Evolutionary conservation across 2,329 filamentous ascomycete species (phyloP).

Genomic region (Xylariales sp.): DNA sequence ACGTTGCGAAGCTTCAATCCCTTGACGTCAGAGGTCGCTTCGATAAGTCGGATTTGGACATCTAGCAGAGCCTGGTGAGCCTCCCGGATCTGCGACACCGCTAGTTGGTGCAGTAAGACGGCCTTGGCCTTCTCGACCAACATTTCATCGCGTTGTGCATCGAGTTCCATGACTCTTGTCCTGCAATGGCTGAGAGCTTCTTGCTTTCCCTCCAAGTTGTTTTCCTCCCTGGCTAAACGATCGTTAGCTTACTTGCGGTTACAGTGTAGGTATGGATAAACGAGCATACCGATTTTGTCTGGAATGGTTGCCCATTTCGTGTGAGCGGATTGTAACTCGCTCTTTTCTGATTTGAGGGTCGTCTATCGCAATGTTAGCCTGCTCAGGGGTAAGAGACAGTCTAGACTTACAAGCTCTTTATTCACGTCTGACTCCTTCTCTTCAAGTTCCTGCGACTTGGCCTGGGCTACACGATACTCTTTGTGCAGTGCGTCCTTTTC

Average conservation of each 20-base stretch:
- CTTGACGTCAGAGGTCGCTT: constrained; percentile 76
- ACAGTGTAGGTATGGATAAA: background rate
- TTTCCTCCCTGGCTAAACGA: constrained; percentile 30
- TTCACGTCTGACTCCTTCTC: constrained; percentile 39
- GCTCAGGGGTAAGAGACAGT: constrained; percentile 4
- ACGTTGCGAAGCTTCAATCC: constrained; percentile 62
- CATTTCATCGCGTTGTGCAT: constrained; percentile 49
- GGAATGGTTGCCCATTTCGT: constrained; percentile 64
- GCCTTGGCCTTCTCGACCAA: constrained; percentile 52
- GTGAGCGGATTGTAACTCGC: constrained; percentile 59
- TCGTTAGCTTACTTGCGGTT: background rate
- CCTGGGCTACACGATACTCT: too few species aligned
- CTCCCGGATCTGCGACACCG: constrained; percentile 57
- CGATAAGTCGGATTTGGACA: constrained; percentile 65
- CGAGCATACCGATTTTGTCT: constrained; percentile 60
- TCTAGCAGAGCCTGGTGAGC: constrained; percentile 63
- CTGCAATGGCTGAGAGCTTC: constrained; percentile 29
- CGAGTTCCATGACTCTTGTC: constrained; percentile 44
- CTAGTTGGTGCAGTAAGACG: constrained; percentile 48
- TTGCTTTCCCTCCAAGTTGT: constrained; percentile 25
- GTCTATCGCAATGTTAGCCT: background rate
- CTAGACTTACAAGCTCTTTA: constrained; percentile 37
- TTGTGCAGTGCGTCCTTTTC: too few species aligned
- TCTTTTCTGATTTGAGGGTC: constrained; percentile 57
- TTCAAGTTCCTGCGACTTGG: constrained; percentile 32